phyloP scores from a whole-genome alignment of 2,329 filamentous ascomycete species.

The Stagonosporopsis chrysanthemi region DNA sequence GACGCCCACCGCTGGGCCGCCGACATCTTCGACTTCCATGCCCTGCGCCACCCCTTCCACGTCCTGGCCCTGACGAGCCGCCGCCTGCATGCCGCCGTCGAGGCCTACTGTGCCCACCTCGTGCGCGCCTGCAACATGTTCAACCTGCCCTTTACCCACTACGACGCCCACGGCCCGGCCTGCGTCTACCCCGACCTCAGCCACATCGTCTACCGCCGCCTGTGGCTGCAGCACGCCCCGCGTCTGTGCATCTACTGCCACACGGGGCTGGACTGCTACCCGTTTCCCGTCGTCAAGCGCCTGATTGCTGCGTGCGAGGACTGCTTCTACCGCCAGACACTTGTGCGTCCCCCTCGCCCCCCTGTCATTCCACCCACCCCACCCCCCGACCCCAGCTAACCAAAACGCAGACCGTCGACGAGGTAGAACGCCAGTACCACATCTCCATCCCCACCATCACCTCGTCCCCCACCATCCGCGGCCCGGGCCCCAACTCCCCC shows the following conservation, averaged over 20 bases:
- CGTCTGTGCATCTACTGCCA: slow-evolving; percentile 40
- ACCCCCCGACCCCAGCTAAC: no score
- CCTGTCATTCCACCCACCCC: no score
- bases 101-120: slow-evolving; percentile 38
- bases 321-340: slow-evolving; percentile 42
- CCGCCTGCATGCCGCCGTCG: slow-evolving; percentile 29
- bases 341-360: no score
- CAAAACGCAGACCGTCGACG: slow-evolving; percentile 31
- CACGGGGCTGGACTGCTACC: slow-evolving; percentile 33
- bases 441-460: slow-evolving; percentile 27
- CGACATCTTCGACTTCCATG: slow-evolving; percentile 38
- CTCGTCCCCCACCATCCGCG: slow-evolving; percentile 27
- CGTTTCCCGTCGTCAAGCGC: slow-evolving; percentile 28
- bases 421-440: slow-evolving; percentile 42
- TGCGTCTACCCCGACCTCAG: slow-evolving; percentile 38
- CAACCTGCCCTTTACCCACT: slow-evolving; percentile 38
- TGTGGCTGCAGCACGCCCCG: slow-evolving; percentile 44
- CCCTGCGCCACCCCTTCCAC: slow-evolving; percentile 39
- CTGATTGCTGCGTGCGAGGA: slow-evolving; percentile 33
- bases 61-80: slow-evolving; percentile 36
- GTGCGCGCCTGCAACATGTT: slow-evolving; percentile 39
- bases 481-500: slow-evolving; percentile 16
- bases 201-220: slow-evolving; percentile 38
- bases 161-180: slow-evolving; percentile 28
- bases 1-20: slow-evolving; percentile 37